Evolutionary conservation across 2,329 filamentous ascomycete species (phyloP).

Genomic region (Fusarium nanum): DNA sequence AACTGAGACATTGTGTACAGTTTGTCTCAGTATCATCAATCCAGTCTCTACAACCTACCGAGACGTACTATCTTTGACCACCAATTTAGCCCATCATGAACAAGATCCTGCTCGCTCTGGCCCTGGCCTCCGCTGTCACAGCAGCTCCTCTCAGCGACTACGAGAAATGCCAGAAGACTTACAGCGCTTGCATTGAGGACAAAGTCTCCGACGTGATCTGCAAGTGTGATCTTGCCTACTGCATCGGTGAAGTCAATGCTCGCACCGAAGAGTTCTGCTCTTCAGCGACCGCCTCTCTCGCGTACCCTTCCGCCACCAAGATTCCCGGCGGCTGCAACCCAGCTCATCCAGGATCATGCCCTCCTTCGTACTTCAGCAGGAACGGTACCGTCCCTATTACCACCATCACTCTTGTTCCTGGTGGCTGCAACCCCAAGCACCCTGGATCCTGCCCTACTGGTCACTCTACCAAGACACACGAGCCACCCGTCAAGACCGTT

Average conservation of each 20-base stretch:
- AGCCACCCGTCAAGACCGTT: not conserved
- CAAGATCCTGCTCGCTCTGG: conserved; percentile 11
- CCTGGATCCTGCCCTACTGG: not conserved
- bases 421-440: not conserved
- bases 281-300: conserved; percentile 13
- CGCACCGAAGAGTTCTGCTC: conserved; percentile 13
- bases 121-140: conserved; percentile 8
- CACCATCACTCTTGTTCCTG: not conserved
- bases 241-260: not conserved
- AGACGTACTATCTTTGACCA: not conserved
- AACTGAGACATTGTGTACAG: not conserved
- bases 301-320: conserved; percentile 5
- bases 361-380: not conserved
- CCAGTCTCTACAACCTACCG: not conserved
- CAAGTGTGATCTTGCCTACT: not conserved
- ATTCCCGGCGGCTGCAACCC: conserved; percentile 28
- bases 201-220: not conserved
- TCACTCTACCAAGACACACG: not conserved
- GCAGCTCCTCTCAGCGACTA: conserved; percentile 19
- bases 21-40: not conserved
- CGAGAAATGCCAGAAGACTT: not conserved
- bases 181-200: not conserved
- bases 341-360: conserved; percentile 31
- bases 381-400: not conserved
- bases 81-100: not conserved